Base-by-base conservation (phyloP, 139 green algal species). In the Zygnema circumcarinatum region DNA sequence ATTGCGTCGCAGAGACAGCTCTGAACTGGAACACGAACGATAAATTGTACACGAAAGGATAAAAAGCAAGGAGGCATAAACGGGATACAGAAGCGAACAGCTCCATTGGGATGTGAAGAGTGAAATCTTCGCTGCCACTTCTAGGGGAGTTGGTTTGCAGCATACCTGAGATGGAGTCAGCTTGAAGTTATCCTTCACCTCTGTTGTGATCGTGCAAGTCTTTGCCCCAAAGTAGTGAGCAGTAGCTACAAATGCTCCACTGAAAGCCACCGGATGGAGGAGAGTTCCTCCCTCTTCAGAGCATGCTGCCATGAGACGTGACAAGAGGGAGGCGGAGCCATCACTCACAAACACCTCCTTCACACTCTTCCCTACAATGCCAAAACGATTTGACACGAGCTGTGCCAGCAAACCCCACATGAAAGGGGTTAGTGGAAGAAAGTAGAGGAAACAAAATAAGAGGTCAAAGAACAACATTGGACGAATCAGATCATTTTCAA, bases 271-370 rank as follows among this genome's bases (percentile, higher is more conserved):
- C 2, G 83, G 83, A 54, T 78, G 67, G 0, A 88, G 29, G 7
- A 56, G 47, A 1, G 83, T 88, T 36, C 38, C 68, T 38, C 83
- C 69, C 41, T 88, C 69, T 0, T 72, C 72, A 32, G 25, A 38
- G 22, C 83, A 88, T 20, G 83, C 69, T 0, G 68, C 83, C 83
- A 88, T 72, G 22, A 88, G 83, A 32, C 72, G 83, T 56, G 39
- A 36, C 36, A 88, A 72, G 1, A 88, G 40, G 22, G 35, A n/a
- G 21, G 25, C 2, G 0, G n/a, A 41, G 29, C 73, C 83, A 36
- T 82, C 39, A 16, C 83, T 76, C 16, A 47, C 38, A 38, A 84
- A 53, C 29, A 88, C 69, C 0, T 88, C 2, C 20, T 88, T 22
- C 29, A 35, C 67, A 38, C 73, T 78, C 7, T 38, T 33, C 2